Conservation (phyloP, 352 stramenopile species). For the Thraustochytrium striatum region DNA sequence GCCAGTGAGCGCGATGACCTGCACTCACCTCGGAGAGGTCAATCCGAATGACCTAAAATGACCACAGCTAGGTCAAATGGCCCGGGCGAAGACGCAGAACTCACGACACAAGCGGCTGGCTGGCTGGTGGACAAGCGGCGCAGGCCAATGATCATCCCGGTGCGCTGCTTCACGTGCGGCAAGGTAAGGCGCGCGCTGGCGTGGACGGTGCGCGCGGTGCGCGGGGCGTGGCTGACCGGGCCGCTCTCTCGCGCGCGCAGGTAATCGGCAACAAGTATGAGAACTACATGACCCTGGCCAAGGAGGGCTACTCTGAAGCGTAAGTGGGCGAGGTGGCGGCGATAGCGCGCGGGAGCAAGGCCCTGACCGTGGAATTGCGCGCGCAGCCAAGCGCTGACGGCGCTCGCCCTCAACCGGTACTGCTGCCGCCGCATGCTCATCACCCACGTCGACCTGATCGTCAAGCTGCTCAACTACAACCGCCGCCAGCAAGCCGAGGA, state of each 20-base stretch:
- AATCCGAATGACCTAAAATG: too few relatives aligned
- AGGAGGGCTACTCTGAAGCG: conserved; percentile 92
- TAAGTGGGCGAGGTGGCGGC: conserved; percentile 53
- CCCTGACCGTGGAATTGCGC: too few relatives aligned
- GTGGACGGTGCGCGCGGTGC: not conserved
- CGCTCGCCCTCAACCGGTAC: conserved; percentile 96
- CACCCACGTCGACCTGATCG: conserved; percentile 98
- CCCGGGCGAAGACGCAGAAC: too few relatives aligned
- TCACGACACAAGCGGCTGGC: too few relatives aligned
- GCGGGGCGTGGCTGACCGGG: not conserved
- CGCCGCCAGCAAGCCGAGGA: too few relatives aligned
- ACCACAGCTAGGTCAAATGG: too few relatives aligned
- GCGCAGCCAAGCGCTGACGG: conserved; percentile 88
- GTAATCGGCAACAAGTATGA: conserved; percentile 99
- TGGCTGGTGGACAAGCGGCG: too few relatives aligned
- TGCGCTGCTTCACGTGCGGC: conserved; percentile 98
- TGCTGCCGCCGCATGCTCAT: conserved; percentile 99
- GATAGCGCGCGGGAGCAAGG: too few relatives aligned
- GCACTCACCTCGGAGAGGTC: too few relatives aligned
- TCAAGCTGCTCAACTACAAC: conserved; percentile 99
- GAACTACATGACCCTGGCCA: conserved; percentile 89
- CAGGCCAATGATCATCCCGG: conserved; percentile 98
- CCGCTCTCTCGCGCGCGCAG: conserved; percentile 23
- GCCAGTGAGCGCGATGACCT: too few relatives aligned
- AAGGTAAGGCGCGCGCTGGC: conserved; percentile 69